These are phyloP conservation scores for Dipodascopsis uninucleata DNA, from an alignment of 805 yeast species.

Conservation along the genomic window DNA sequence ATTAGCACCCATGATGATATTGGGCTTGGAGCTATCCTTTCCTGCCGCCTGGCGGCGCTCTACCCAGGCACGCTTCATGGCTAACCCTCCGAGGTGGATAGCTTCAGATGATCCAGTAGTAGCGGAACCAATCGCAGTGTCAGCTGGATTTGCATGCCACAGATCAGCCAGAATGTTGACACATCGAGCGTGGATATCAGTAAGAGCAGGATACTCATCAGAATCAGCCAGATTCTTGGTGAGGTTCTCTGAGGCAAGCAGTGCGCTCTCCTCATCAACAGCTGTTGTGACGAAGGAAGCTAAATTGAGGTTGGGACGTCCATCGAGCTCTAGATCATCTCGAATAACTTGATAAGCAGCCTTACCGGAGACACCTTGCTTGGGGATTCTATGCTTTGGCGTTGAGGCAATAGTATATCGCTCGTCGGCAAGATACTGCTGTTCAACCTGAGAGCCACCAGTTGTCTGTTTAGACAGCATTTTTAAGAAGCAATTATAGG, in stretches of 20 bases:
- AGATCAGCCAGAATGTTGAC: slow-evolving; percentile 71
- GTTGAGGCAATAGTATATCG: too few relatives aligned
- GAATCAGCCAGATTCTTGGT: slow-evolving; percentile 88
- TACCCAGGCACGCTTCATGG: slow-evolving; percentile 90
- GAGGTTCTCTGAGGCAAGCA: slow-evolving; percentile 63
- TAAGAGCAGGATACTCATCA: slow-evolving; percentile 86
- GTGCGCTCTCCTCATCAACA: slow-evolving; percentile 50
- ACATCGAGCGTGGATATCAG: slow-evolving; percentile 77
- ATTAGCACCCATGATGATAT: slow-evolving; percentile 86
- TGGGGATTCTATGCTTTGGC: too few relatives aligned
- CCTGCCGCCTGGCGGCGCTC: slow-evolving; percentile 57
- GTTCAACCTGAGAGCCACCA: too few relatives aligned
- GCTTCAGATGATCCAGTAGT: slow-evolving; percentile 95
- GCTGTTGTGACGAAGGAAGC: slow-evolving; percentile 81
- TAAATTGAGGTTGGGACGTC: slow-evolving; percentile 75
- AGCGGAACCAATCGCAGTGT: slow-evolving; percentile 72
- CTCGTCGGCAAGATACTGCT: too few relatives aligned
- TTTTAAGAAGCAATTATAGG: too few relatives aligned
- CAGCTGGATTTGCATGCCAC: slow-evolving; percentile 66
- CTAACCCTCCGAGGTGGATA: slow-evolving; percentile 87
- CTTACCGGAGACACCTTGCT: too few relatives aligned
- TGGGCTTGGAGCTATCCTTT: slow-evolving; percentile 61
- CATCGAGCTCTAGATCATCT: slow-evolving; percentile 77
- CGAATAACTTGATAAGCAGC: slow-evolving; percentile 60
- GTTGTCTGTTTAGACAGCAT: too few relatives aligned